phyloP scores from a whole-genome alignment of 2,329 filamentous ascomycete species.

The Stylonectria norvegica region DNA sequence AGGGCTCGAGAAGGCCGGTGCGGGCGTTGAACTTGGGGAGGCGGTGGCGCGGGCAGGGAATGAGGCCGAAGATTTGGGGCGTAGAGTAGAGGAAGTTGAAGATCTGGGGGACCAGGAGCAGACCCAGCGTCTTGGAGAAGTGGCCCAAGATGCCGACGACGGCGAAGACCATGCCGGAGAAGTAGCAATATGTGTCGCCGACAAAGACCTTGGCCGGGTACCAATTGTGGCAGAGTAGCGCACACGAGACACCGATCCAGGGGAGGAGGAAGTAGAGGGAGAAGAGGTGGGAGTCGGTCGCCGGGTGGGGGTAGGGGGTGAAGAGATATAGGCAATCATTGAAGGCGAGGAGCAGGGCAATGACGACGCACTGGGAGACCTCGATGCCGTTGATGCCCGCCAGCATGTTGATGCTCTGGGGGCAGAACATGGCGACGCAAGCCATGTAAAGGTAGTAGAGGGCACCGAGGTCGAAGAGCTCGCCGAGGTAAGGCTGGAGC shows the following conservation, averaged over 20 bases:
- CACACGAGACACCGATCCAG: conserved; percentile 87
- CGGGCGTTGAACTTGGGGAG: conserved; percentile 84
- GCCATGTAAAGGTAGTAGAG: conserved; percentile 98
- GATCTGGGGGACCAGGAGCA: conserved; percentile 88
- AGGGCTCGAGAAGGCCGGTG: conserved; percentile 82
- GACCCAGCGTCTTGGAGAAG: conserved; percentile 93
- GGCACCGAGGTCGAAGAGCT: conserved; percentile 76
- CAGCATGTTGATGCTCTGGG: conserved; percentile 99
- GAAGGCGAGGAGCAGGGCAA: conserved; percentile 75
- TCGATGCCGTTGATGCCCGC: conserved; percentile 99
- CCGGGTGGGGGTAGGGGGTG: conserved; percentile 82
- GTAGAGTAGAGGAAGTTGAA: conserved; percentile 95
- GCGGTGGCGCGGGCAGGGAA: conserved; percentile 90
- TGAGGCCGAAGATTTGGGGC: conserved; percentile 83
- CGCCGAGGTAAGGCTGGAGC: conserved; percentile 78
- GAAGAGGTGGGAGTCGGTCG: conserved; percentile 93
- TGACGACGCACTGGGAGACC: conserved; percentile 87
- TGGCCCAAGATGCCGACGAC: conserved; percentile 95
- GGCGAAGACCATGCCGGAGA: conserved; percentile 98
- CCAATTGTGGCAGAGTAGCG: conserved; percentile 89
- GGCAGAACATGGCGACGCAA: conserved; percentile 91
- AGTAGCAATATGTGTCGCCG: conserved; percentile 98
- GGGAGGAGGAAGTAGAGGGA: conserved; percentile 92
- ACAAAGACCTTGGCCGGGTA: conserved; percentile 94
- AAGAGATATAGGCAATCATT: conserved; percentile 89